These are phyloP conservation scores for Batrachochytrium dendrobatidis DNA, from an alignment of 371 early-diverging fungal species.

Conservation along the genomic window DNA sequence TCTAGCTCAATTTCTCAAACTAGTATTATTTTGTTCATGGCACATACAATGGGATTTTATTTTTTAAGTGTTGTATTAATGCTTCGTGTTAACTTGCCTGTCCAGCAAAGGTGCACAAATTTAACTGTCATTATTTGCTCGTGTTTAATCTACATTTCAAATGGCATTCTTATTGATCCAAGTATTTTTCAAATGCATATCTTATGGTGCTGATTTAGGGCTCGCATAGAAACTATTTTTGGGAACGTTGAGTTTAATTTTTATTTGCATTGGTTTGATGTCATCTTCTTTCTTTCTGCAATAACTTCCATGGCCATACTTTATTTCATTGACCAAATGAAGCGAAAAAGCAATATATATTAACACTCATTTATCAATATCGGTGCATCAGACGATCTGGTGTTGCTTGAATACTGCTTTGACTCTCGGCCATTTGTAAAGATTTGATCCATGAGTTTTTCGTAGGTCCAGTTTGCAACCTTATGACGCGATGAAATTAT, in stretches of 20 bases:
- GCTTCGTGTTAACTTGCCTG: conserved; percentile 82
- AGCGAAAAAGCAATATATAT: not conserved
- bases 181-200: not conserved
- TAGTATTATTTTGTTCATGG: conserved; percentile 62
- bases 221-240: conserved; percentile 35
- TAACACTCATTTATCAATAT: not conserved
- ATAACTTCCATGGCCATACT: not conserved
- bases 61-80: conserved; percentile 81
- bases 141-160: not conserved
- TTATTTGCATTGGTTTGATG: conserved; percentile 89
- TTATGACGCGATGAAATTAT: conserved; percentile 56
- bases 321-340: not conserved
- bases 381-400: not conserved
- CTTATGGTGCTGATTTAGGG: not conserved
- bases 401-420: not conserved
- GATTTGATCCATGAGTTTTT: conserved; percentile 20
- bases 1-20: conserved; percentile 57
- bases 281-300: conserved; percentile 79
- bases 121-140: conserved; percentile 1
- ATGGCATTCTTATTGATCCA: not conserved
- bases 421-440: conserved; percentile 10
- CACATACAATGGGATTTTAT: conserved; percentile 90
- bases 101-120: conserved; percentile 51
- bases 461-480: conserved; percentile 43
- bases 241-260: conserved; percentile 74